phyloP scores from a whole-genome alignment of 2,329 filamentous ascomycete genomes.

The Aspergillus tubingensis region DNA sequence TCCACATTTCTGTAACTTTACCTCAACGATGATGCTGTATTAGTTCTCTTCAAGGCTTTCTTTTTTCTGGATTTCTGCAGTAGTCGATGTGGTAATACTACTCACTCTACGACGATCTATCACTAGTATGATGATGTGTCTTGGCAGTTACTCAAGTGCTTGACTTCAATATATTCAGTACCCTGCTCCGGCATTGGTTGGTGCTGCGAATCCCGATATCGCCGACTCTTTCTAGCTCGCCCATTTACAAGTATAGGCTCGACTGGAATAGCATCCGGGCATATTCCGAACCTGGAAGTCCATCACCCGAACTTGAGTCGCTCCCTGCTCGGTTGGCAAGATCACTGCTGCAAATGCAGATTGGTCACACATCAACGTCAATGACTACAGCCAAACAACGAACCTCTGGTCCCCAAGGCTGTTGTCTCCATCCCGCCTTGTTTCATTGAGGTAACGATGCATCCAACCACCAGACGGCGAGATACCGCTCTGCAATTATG shows the following conservation, averaged over 20 bases:
- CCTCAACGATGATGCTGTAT: conserved; percentile 33
- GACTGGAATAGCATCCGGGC: neutral
- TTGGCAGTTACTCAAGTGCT: neutral
- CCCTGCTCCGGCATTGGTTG: neutral
- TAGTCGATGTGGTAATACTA: conserved; percentile 1
- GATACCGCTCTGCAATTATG: neutral
- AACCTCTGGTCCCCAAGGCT: neutral
- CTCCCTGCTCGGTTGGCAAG: neutral
- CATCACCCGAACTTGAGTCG: neutral
- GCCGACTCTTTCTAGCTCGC: neutral
- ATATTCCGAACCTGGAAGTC: neutral
- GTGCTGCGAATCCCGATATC: neutral
- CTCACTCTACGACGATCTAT: neutral
- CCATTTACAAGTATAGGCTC: neutral
- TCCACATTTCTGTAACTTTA: conserved; percentile 37
- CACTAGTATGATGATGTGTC: neutral
- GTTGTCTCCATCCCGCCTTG: neutral
- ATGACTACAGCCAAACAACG: neutral
- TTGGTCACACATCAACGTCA: neutral
- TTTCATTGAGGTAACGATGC: neutral
- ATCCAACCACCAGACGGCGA: too few relatives aligned
- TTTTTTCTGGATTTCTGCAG: neutral
- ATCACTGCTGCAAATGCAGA: neutral
- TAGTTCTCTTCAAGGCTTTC: conserved; percentile 19
- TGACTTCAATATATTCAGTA: neutral